phyloP scores from a whole-genome alignment of 2,329 filamentous ascomycete species.

The Pseudogymnoascus sp. region DNA sequence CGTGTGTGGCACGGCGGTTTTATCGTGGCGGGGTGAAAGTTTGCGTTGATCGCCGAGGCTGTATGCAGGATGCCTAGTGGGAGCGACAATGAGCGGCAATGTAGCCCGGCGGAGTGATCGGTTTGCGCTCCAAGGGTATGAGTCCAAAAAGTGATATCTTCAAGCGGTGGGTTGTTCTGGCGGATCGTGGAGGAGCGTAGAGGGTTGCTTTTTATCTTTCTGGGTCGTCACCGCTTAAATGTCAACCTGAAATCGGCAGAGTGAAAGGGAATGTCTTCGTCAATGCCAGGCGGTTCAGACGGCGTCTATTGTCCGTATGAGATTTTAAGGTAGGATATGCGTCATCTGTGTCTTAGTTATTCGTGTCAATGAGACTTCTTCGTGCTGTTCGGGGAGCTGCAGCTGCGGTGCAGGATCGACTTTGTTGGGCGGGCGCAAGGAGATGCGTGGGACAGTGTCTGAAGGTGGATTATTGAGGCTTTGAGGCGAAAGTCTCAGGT shows the following conservation, averaged over 20 bases:
- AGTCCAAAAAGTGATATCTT: slow-evolving; percentile 10
- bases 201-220: neutral
- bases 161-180: slow-evolving; percentile 13
- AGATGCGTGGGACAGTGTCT: neutral
- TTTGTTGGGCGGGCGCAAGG: slow-evolving; percentile 1
- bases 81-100: slow-evolving; percentile 14
- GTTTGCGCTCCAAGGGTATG: slow-evolving; percentile 12
- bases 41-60: slow-evolving; percentile 21
- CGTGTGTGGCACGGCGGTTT: neutral
- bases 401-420: slow-evolving; percentile 15
- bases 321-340: neutral
- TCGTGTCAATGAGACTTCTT: slow-evolving; percentile 17
- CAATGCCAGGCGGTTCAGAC: slow-evolving; percentile 14
- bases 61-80: slow-evolving; percentile 25
- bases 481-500: slow-evolving; percentile 1
- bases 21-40: slow-evolving; percentile 1
- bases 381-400: slow-evolving; percentile 25
- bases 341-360: slow-evolving; percentile 9
- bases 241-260: slow-evolving; percentile 17
- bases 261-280: slow-evolving; percentile 18
- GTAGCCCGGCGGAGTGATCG: slow-evolving; percentile 10
- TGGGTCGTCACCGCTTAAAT: slow-evolving; percentile 3
- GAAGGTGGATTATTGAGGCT: neutral
- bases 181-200: slow-evolving; percentile 11
- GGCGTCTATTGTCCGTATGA: slow-evolving; percentile 2